Percentiles rank a stretch among this genome's conserved stretches.
Conservation (phyloP, 306 rosid genomes). For the Elaeagnus macrophylla region DNA sequence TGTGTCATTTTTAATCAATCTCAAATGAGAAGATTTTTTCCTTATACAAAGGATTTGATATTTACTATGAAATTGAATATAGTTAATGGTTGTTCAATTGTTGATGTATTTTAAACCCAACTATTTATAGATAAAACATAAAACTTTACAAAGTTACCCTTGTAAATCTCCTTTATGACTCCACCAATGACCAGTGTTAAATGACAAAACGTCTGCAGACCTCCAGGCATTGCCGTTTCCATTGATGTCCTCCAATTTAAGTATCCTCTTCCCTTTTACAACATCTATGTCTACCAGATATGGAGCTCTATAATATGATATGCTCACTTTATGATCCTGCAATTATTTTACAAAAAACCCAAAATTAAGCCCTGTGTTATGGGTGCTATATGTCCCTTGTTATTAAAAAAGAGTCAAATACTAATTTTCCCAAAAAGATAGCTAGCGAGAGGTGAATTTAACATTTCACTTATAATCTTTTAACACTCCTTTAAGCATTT, state of each 20-base stretch:
- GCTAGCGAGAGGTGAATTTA: too few species aligned
- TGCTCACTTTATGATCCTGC: conserved; percentile 79
- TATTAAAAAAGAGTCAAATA: too few species aligned
- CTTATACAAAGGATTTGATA: too few species aligned
- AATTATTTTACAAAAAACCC: conserved; percentile 33
- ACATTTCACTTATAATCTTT: too few species aligned
- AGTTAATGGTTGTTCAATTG: too few species aligned
- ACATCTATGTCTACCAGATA: conserved; percentile 69
- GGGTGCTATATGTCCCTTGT: not conserved
- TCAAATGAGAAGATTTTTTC: too few species aligned
- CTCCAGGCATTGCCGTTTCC: conserved; percentile 57
- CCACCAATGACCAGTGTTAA: conserved; percentile 98
- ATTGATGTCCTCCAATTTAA: conserved; percentile 55
- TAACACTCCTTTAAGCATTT: too few species aligned
- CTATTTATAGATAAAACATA: not conserved
- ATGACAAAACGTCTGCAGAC: conserved; percentile 63
- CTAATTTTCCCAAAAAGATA: too few species aligned
- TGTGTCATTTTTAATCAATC: not conserved
- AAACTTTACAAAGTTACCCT: conserved; percentile 38
- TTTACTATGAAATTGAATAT: too few species aligned
- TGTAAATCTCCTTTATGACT: conserved; percentile 71
- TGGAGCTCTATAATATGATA: conserved; percentile 61
- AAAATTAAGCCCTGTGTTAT: conserved; percentile 8
- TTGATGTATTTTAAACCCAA: not conserved
- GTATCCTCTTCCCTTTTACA: conserved; percentile 63